These are phyloP conservation scores for Botrytis elliptica DNA, from an alignment of 2,329 filamentous ascomycete genomes.

Conservation along the genomic window DNA sequence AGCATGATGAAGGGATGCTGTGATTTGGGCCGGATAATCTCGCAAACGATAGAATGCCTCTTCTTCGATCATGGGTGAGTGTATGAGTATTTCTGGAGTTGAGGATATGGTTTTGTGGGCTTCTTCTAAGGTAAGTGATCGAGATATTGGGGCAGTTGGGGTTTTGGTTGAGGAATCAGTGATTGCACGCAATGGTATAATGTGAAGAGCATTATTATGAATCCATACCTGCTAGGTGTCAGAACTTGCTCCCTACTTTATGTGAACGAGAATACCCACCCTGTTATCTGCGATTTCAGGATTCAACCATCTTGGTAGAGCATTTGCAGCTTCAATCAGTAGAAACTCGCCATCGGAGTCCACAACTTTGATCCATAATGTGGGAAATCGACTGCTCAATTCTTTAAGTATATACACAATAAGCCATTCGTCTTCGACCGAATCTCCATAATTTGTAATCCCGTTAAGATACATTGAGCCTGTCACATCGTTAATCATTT, in stretches of 20 bases:
- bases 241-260: constrained; percentile 18
- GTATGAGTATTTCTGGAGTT: constrained; percentile 59
- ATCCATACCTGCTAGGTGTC: constrained; percentile 68
- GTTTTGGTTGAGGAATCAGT: constrained; percentile 40
- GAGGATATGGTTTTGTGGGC: constrained; percentile 61
- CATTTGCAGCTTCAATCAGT: constrained; percentile 87
- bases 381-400: constrained; percentile 68
- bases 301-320: constrained; percentile 84
- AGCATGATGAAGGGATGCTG: constrained; percentile 72
- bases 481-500: constrained; percentile 30
- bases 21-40: constrained; percentile 77
- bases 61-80: constrained; percentile 73
- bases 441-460: constrained; percentile 84
- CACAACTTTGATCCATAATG: constrained; percentile 77
- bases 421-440: constrained; percentile 96
- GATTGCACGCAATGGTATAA: constrained; percentile 60
- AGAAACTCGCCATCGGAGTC: constrained; percentile 96
- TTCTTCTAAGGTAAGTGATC: constrained; percentile 58
- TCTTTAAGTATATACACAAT: constrained; percentile 86
- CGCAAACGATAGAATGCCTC: constrained; percentile 88
- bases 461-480: constrained; percentile 68
- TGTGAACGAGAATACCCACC: constrained; percentile 40
- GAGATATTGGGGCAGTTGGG: constrained; percentile 41
- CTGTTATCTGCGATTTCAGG: constrained; percentile 86
- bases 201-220: constrained; percentile 68